A percentile compares a stretch with the other conserved stretches of the same genome.
phyloP scores from a whole-genome alignment of 176 grass and related monocot genomes.

The Phragmites australis region DNA sequence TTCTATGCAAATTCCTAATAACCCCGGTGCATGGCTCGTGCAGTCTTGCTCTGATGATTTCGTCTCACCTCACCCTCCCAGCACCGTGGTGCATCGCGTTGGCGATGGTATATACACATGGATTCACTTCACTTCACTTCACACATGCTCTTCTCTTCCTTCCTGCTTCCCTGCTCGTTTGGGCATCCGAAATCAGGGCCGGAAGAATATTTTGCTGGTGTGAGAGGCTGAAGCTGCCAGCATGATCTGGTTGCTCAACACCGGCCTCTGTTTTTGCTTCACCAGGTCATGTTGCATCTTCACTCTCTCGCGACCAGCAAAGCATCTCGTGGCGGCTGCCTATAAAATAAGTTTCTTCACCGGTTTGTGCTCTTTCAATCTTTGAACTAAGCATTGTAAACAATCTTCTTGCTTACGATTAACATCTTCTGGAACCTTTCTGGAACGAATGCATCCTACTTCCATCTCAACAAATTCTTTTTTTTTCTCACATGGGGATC shows the following conservation, averaged over 20 bases:
- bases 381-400: not conserved
- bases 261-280: not conserved
- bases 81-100: not conserved
- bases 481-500: too few species aligned
- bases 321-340: not conserved
- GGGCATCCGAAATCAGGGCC: not conserved
- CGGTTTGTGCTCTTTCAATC: not conserved
- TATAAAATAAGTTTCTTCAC: not conserved
- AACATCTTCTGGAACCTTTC: too few species aligned
- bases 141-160: too few species aligned
- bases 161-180: not conserved
- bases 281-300: slow-evolving; percentile 63
- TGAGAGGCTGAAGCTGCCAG: slow-evolving; percentile 74
- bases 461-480: too few species aligned
- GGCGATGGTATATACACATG: not conserved
- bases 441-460: too few species aligned
- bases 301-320: slow-evolving; percentile 59
- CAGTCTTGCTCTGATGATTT: not conserved
- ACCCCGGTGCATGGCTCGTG: slow-evolving; percentile 32
- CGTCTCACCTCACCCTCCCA: not conserved
- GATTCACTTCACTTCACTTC: not conserved
- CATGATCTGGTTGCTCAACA: slow-evolving; percentile 53
- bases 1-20: not conserved
- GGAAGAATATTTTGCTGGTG: slow-evolving; percentile 35
- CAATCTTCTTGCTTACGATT: too few species aligned